Evolutionary conservation across 2,329 filamentous ascomycete species (phyloP).

Genomic region (Cryphonectria nitschkei): DNA sequence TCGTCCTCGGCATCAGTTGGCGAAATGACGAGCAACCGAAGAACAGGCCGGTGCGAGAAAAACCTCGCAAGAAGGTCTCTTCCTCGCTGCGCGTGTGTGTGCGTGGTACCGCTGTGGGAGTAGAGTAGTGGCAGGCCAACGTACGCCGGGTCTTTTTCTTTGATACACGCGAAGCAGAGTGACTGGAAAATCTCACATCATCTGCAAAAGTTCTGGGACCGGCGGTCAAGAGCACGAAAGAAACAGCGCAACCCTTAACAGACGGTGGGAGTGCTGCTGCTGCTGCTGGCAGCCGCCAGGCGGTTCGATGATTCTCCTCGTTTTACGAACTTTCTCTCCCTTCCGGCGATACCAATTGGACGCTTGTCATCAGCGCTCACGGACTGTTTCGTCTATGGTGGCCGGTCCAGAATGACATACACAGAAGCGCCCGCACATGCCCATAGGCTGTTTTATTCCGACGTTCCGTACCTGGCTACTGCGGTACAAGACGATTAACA

Average conservation of each 20-base stretch:
- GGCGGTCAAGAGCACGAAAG: slow-evolving; percentile 20
- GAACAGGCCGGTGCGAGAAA: neutral
- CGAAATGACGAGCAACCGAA: slow-evolving; percentile 28
- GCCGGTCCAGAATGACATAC: neutral
- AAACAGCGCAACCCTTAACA: neutral
- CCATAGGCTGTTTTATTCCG: neutral
- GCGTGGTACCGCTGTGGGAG: neutral
- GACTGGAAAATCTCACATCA: slow-evolving; percentile 7
- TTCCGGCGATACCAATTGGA: slow-evolving; percentile 26
- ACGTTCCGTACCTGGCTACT: neutral
- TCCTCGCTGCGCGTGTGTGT: neutral
- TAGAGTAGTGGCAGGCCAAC: neutral
- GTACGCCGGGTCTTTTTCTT: neutral
- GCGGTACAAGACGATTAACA: neutral
- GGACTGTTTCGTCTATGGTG: slow-evolving; percentile 1
- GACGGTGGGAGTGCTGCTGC: too few relatives aligned
- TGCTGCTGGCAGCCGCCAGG: neutral
- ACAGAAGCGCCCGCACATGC: neutral
- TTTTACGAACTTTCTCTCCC: neutral
- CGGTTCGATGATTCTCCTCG: slow-evolving; percentile 22
- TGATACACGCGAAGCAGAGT: neutral
- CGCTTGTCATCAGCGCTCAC: neutral
- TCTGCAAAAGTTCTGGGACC: slow-evolving; percentile 1
- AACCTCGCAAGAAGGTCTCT: slow-evolving; percentile 1
- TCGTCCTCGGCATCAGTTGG: slow-evolving; percentile 28